Evolutionary conservation across 2,329 filamentous ascomycete genomes (phyloP), one percentile per base, ranked within the genome.

Genomic region (Ophiosphaerella herpotricha): DNA sequence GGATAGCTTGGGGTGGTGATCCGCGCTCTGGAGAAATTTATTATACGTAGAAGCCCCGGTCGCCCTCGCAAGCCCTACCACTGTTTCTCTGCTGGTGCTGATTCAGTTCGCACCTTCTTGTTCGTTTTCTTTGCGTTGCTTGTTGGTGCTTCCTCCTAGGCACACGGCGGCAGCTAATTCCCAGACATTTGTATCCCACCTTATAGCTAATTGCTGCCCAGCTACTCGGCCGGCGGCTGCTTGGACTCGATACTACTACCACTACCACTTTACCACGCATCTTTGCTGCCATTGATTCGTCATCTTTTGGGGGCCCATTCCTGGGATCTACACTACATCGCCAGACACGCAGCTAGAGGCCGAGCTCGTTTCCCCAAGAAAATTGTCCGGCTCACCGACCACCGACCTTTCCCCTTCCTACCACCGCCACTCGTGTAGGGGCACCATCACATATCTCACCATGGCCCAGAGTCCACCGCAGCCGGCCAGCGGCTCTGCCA

Each of bases 401-500:
- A 43, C 44, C 54, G 41, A 50, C 23, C 14, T 33, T 52, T 40
- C 43, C 46, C 44, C 43, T 39, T 46, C 45, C 43, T 45, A 52
- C 52, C 51, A 52, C 52, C 50, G 43, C 52, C 55, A 52, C 56
- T 49, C 48, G 51, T 63, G 61, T 52, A 66, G 64, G 64, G 66
- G 66, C 52, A 56, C 63, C 54, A 40, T 50, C 13, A 55, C 51
- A 57, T 39, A 66, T 11, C 18, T 21, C 61, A 69, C 23, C 53
- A 73, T 73, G 71, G 67, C 69, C 48, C 68, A 63, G 66, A 62
- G 58, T 57, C 57, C 61, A 57, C 55, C 61, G 47, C 59, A 64
- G 44, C 60, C 60, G 55, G 70, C 68, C 64, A 75, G 75, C 63
- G 75, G 74, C 65, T 60, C 72, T 63, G 67, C 75, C 58, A 85